Evolutionary conservation across 441 rosid genomes (phyloP), one percentile per base, ranked within the genome.

Genomic region (Jatropha multifida): DNA sequence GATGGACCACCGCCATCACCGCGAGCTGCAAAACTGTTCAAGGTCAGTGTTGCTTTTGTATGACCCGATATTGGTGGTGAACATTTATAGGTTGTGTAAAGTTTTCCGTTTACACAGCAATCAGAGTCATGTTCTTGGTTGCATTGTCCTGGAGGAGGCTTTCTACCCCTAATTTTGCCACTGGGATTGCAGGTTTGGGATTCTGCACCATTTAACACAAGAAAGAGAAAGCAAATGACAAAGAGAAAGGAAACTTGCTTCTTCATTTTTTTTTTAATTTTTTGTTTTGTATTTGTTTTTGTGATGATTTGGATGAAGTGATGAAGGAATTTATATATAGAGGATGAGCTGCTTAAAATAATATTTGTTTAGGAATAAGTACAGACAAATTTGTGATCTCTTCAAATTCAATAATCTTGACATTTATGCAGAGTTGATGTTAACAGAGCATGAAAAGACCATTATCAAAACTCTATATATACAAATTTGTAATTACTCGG

Each of bases 1-100:
- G 32, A 32, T 32, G 32, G 32, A 32, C 32, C 32, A 12, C 68
- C 68, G 7, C 68, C 68, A 18, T 64, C 68, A 64, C 68, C 68
- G 7, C 68, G 46, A 1, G 48, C 48, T 64, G 4, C 23, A 48
- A 32, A 59, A 59, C 37, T 20, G 13, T 59, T 10, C 18, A 52
- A 13, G 14, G 58, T 52, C 18, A 59, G 37, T 7, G 64, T 59
- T 59, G 64, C 38, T 59, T 59, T 59, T 4, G 64, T 59, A 38
- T 26, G 64, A 10, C 3, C 1, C 4, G 48, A 37, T 10, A 64
- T 48, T 14, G 48, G 68, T 14, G 68, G 68, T 14, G 68, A 64
- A 23, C 68, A 64, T 20, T 64, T 64, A 23, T 64, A 64, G 20
- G 48, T 37, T 23, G 67, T 63, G 67, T 63, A 63, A 26, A 76